phyloP scores from a whole-genome alignment of 768 basidiomycete species.

The Saitozyma podzolica region DNA sequence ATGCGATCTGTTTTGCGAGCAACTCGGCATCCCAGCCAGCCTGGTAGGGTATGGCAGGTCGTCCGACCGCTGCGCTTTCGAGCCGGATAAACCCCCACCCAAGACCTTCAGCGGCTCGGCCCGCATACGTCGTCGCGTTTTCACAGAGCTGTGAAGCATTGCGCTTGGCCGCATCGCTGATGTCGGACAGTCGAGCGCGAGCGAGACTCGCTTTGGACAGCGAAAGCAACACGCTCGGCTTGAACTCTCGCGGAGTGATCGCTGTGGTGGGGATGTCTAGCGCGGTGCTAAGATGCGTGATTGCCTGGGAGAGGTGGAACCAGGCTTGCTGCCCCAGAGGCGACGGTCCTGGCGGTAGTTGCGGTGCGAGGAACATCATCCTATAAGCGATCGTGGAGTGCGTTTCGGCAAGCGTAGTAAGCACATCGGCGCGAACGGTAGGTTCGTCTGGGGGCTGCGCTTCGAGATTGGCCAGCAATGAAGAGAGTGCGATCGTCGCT shows the following conservation, averaged over 20 bases:
- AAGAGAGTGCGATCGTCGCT: conserved; percentile 25
- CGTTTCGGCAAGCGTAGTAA: conserved; percentile 37
- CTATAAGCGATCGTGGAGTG: conserved; percentile 31
- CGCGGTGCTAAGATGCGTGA: conserved; percentile 27
- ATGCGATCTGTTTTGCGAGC: conserved; percentile 24
- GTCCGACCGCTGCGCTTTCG: conserved; percentile 12
- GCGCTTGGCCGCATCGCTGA: conserved; percentile 40
- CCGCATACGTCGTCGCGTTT: conserved; percentile 45
- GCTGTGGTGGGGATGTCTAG: conserved; percentile 30
- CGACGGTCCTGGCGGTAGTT: conserved; percentile 32
- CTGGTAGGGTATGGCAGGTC: conserved; percentile 23
- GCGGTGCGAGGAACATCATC: conserved; percentile 22
- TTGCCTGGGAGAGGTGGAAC: conserved; percentile 35
- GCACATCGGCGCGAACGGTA: conserved; percentile 34
- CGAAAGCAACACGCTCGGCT: conserved; percentile 27
- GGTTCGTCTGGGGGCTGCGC: conserved; percentile 31
- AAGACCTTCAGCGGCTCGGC: conserved; percentile 27
- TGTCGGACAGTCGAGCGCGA: conserved; percentile 22
- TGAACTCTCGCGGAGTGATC: conserved; percentile 32
- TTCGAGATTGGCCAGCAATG: conserved; percentile 30
- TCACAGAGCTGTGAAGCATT: conserved; percentile 37
- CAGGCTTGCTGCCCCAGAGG: conserved; percentile 40
- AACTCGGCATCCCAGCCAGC: conserved; percentile 47
- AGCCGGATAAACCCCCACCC: conserved; percentile 21
- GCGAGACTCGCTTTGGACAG: conserved; percentile 31